phyloP scores from a whole-genome alignment of 371 early-diverging fungal species.

The Zopfochytrium polystomum region DNA sequence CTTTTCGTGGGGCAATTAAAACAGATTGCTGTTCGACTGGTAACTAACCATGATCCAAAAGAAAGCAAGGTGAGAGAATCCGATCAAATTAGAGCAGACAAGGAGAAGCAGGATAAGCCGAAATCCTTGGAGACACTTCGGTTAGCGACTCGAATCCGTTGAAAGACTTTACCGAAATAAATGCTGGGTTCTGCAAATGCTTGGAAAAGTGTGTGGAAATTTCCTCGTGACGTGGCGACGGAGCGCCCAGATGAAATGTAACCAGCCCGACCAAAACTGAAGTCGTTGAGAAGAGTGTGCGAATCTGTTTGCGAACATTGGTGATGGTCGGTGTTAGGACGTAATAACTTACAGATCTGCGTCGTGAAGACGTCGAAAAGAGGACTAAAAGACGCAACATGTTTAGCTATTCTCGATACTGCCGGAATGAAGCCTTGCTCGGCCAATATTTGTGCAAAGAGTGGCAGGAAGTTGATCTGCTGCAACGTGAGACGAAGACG shows the following conservation, averaged over 20 bases:
- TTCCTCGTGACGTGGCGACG: constrained; percentile 81
- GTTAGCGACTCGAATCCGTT: too few species aligned
- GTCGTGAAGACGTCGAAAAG: constrained; percentile 89
- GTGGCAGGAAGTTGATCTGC: constrained; percentile 71
- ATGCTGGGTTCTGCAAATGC: constrained; percentile 77
- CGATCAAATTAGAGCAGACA: constrained; percentile 46
- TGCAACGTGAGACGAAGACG: constrained; percentile 30
- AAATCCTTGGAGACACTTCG: too few species aligned
- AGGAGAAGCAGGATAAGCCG: constrained; percentile 1
- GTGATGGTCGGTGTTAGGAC: not conserved
- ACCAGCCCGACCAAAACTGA: constrained; percentile 68
- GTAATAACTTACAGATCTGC: constrained; percentile 41
- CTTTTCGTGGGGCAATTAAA: constrained; percentile 2
- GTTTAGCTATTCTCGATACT: constrained; percentile 71
- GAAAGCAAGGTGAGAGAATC: constrained; percentile 73
- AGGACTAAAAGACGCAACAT: constrained; percentile 78
- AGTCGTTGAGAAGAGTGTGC: constrained; percentile 73
- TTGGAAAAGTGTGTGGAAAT: constrained; percentile 74
- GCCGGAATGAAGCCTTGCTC: constrained; percentile 81
- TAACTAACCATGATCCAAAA: constrained; percentile 75
- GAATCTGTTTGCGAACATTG: constrained; percentile 44
- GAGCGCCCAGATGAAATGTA: constrained; percentile 89
- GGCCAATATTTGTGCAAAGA: constrained; percentile 80
- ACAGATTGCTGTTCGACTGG: not conserved
- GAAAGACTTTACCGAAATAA: constrained; percentile 60